Conservation (phyloP, 495 filamentous ascomycete genomes). For the Penicillium egyptiacum region DNA sequence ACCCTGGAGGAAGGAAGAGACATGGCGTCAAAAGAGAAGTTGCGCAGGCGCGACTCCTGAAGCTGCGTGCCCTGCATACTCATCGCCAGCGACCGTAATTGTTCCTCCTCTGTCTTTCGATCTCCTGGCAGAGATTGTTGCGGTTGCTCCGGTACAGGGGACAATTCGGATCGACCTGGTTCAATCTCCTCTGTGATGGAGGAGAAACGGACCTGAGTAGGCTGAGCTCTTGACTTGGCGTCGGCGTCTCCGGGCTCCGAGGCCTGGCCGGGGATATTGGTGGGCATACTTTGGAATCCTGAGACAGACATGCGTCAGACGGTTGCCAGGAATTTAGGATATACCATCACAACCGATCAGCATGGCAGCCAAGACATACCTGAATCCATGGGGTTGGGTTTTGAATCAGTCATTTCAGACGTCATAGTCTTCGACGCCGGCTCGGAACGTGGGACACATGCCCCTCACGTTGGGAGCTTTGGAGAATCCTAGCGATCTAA, state of each 20-base stretch:
- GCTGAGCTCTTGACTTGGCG: conserved; percentile 36
- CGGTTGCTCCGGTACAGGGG: conserved; percentile 32
- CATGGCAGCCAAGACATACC: conserved; percentile 34
- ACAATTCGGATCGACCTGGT: conserved; percentile 34
- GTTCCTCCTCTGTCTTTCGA: conserved; percentile 49
- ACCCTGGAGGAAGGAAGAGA: conserved; percentile 86
- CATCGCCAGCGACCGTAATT: conserved; percentile 70
- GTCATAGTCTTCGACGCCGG: conserved; percentile 42
- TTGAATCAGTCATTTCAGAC: conserved; percentile 42
- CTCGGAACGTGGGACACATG: conserved; percentile 40
- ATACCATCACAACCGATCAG: conserved; percentile 1
- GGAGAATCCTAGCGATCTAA: not conserved
- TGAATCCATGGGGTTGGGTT: conserved; percentile 31
- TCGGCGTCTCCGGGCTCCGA: conserved; percentile 32
- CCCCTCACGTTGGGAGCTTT: conserved; percentile 24
- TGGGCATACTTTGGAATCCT: conserved; percentile 27
- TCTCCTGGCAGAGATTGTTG: conserved; percentile 20
- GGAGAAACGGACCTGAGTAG: conserved; percentile 72
- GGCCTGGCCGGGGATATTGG: conserved; percentile 31
- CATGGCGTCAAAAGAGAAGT: conserved; percentile 82
- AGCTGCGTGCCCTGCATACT: conserved; percentile 69
- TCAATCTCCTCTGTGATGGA: conserved; percentile 77
- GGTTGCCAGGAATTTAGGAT: conserved; percentile 3
- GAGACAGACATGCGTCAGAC: conserved; percentile 22
- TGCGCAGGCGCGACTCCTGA: conserved; percentile 77